phyloP scores from a whole-genome alignment of 2,329 filamentous ascomycete species.

The Xylaria digitata region DNA sequence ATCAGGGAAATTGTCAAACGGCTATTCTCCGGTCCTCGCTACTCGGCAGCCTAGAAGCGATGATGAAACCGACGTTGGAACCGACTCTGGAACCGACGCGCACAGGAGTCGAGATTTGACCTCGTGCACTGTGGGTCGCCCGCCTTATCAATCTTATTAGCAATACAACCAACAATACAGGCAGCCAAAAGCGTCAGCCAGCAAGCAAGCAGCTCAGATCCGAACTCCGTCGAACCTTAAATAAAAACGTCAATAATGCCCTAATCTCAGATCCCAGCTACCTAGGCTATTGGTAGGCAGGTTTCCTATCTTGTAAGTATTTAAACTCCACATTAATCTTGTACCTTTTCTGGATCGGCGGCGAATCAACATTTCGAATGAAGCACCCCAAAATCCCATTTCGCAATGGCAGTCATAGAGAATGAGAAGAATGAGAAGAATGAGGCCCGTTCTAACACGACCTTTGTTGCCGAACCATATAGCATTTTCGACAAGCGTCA shows the following conservation, averaged over 20 bases:
- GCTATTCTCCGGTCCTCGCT: neutral
- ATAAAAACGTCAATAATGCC: neutral
- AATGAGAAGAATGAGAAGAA: neutral
- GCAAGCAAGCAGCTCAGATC: slow-evolving; percentile 17
- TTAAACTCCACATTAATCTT: neutral
- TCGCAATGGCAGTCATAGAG: slow-evolving; percentile 14
- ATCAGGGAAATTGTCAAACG: slow-evolving; percentile 1
- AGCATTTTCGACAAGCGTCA: slow-evolving; percentile 64
- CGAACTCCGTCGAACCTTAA: slow-evolving; percentile 15
- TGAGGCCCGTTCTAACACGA: slow-evolving; percentile 3
- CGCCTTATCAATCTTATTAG: neutral
- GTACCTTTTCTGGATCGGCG: neutral
- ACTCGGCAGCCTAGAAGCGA: neutral
- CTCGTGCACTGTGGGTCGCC: slow-evolving; percentile 14
- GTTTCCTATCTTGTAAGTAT: neutral
- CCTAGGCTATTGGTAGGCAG: no score
- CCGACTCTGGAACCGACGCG: neutral
- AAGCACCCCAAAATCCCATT: neutral
- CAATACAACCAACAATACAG: neutral
- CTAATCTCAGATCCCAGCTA: no score
- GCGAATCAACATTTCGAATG: neutral
- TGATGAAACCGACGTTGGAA: neutral
- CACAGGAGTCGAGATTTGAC: slow-evolving; percentile 16
- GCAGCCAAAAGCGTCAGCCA: no score
- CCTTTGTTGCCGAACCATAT: slow-evolving; percentile 51